Evolutionary conservation across 2,329 filamentous ascomycete species (phyloP), one percentile per base, ranked within the genome.

Genomic region (Grosmannia huntii): DNA sequence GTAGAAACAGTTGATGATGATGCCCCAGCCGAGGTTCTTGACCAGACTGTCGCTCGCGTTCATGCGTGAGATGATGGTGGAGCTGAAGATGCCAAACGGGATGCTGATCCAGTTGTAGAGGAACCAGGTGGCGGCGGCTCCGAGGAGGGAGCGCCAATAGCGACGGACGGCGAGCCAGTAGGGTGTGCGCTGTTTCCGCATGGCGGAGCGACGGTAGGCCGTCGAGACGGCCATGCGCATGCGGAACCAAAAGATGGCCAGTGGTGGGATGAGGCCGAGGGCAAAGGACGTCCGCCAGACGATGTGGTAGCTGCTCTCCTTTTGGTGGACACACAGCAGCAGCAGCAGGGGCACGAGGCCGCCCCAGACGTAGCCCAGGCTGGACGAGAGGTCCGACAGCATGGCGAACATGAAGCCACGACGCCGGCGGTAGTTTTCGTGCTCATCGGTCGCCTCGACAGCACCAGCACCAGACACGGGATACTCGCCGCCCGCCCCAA

Each of bases 1-100:
- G 56, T 76, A 76, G 63, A 79, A 79, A 64, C 71, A 76, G 61
- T 78, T 79, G 62, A 79, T 73, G 0, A 78, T 69, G 0, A 72
- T 70, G 41, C 75, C 70, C 69, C 72, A 75, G 9, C 74, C 74
- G 27, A 78, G 62, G 49, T 69, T 73, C 63, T 74, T 70, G 6
- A 72, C 66, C 1, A 76, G 65, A n/a, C 69, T 73, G 38, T 74
- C 69, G 16, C 69, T 66, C 0, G 72, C 63, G 31, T 74, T 74
- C 31, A 74, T 66, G 27, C 72, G 68, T 4, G 67, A 66, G 55
- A 79, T 73, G 59, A 81, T 80, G 25, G 77, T 79, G 0, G 76
- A 76, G 58, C 73, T 75, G 66, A 81, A 81, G 31, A 82, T 72
- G 10, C 77, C 77, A 60, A 81, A 80, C 0, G 79, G 78, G 6